These are phyloP conservation scores for Daldinia decipiens DNA, from an alignment of 495 filamentous ascomycete species.

Conservation along the genomic window DNA sequence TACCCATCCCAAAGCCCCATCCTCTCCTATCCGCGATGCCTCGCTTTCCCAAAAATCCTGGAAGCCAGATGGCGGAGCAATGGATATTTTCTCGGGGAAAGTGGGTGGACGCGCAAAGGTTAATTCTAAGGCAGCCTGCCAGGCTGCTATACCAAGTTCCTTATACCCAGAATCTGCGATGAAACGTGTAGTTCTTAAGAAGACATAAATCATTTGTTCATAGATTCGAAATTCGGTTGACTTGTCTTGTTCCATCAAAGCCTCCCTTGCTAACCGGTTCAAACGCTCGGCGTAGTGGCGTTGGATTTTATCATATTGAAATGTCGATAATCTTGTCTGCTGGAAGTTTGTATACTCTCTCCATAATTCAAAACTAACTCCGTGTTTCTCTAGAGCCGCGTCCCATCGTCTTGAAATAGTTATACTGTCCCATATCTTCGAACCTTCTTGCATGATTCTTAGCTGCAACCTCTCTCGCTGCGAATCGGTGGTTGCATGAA, in stretches of 20 bases:
- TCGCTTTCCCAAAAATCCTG: conserved; percentile 89
- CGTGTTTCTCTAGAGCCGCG: conserved; percentile 65
- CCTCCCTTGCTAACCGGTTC: conserved; percentile 55
- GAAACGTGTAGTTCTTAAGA: conserved; percentile 77
- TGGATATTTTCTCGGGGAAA: conserved; percentile 39
- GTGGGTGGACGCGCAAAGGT: conserved; percentile 66
- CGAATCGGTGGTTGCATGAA: conserved; percentile 55
- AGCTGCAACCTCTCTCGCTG: conserved; percentile 68
- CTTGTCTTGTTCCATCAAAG: conserved; percentile 34
- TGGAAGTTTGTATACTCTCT: conserved; percentile 77
- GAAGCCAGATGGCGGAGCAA: conserved; percentile 60
- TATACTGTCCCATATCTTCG: conserved; percentile 74
- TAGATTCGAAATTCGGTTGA: conserved; percentile 48
- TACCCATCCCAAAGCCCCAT: conserved; percentile 74
- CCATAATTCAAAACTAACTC: conserved; percentile 73
- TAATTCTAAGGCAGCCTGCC: conserved; percentile 86
- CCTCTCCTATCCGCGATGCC: conserved; percentile 80
- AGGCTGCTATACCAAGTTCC: conserved; percentile 80
- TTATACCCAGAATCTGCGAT: conserved; percentile 80
- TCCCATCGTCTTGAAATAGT: conserved; percentile 73
- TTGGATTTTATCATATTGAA: conserved; percentile 73
- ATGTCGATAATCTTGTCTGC: conserved; percentile 73
- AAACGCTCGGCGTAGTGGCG: conserved; percentile 67
- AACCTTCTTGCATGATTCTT: conserved; percentile 76
- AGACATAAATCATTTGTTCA: conserved; percentile 72